A percentile compares a stretch with the other conserved stretches of the same genome.
Evolutionary conservation across 768 basidiomycete genomes (phyloP).

Genomic region (Royoungia palumana): DNA sequence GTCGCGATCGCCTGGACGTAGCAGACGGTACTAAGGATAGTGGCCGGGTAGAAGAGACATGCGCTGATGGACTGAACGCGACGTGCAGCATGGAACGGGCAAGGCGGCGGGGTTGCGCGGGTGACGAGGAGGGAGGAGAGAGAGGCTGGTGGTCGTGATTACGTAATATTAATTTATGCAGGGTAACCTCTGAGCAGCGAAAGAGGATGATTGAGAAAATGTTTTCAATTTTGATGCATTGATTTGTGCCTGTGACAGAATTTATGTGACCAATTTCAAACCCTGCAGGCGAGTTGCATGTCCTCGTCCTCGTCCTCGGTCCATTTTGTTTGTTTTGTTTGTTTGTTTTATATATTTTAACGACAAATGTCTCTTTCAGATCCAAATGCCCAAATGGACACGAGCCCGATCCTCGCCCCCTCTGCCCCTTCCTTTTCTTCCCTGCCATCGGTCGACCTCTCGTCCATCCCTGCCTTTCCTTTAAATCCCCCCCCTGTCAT

Average conservation of each 20-base stretch:
- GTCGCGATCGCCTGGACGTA: slow-evolving; percentile 64
- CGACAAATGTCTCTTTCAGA: slow-evolving; percentile 17
- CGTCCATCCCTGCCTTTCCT: slow-evolving; percentile 33
- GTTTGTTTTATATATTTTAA: no score
- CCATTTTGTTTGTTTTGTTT: not conserved
- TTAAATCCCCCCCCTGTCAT: slow-evolving; percentile 9
- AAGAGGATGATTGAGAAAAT: slow-evolving; percentile 25
- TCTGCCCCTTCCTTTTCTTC: slow-evolving; percentile 13
- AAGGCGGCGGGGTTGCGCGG: slow-evolving; percentile 14
- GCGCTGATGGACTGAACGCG: slow-evolving; percentile 10
- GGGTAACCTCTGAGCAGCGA: slow-evolving; percentile 5
- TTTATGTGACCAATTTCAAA: slow-evolving; percentile 24
- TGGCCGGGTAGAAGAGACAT: not conserved
- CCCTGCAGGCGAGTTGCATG: slow-evolving; percentile 19
- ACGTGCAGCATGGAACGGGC: slow-evolving; percentile 25
- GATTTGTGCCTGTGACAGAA: slow-evolving; percentile 37
- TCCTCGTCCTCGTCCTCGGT: slow-evolving; percentile 11
- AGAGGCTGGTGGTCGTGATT: not conserved
- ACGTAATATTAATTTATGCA: slow-evolving; percentile 15
- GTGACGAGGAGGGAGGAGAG: no score
- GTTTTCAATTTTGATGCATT: slow-evolving; percentile 29
- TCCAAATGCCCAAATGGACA: slow-evolving; percentile 19
- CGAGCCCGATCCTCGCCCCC: slow-evolving; percentile 13
- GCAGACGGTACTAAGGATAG: slow-evolving; percentile 48
- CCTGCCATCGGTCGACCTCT: slow-evolving; percentile 42